Base-by-base conservation (phyloP, 805 yeast genomes). In the Monosporozyma aerobia region DNA sequence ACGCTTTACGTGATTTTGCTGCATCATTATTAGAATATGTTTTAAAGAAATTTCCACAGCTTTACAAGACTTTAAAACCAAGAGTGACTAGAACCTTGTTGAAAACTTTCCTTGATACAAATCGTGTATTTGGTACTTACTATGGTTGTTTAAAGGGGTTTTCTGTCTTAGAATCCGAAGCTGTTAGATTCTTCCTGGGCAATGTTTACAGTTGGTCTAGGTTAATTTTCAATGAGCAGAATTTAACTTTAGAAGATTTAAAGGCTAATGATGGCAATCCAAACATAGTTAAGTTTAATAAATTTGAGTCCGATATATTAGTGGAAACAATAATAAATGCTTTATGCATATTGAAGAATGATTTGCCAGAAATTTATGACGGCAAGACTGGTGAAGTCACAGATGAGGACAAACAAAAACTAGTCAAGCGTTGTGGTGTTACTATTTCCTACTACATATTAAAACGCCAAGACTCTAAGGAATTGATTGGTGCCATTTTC, bases 61-160 rank as follows among this genome's bases (percentile, higher is more conserved):
- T 92, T 1, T 90, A 92, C 66, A 83, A 92, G 23, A 86, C 97
- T 1, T 75, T 94, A 59, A 87, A 88, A 62, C 97, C 98, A 32
- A 79, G 98, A 58, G 92, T 94, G 3, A 90, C 97, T 6, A 78
- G 99, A 66, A 95, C 99, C 1, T 73, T 95, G 52, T 74, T 95
- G 55, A 82, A 95, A 62, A 97, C 97, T 0, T 86, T 95, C 59
- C 74, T 94, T 67, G 96, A 90, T 61, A 77, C 90, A 7, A 80
- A 84, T 39, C 83, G 86, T 59, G 90, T 95, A 0, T 75, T 84
- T 14, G 96, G 96, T 2, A 89, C 98, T 0, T 89, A 90, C 56
- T 94, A 86, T 61, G 99, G 99, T 40, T 84, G 97, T 4, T 77
- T 95, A 32, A 78, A 81, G 48, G 99, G 98, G 5, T 77, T 94